Percentiles rank a stretch among this genome's conserved stretches.
Evolutionary conservation across 768 basidiomycete species (phyloP).

Genomic region (Leucocoprinus sp.): DNA sequence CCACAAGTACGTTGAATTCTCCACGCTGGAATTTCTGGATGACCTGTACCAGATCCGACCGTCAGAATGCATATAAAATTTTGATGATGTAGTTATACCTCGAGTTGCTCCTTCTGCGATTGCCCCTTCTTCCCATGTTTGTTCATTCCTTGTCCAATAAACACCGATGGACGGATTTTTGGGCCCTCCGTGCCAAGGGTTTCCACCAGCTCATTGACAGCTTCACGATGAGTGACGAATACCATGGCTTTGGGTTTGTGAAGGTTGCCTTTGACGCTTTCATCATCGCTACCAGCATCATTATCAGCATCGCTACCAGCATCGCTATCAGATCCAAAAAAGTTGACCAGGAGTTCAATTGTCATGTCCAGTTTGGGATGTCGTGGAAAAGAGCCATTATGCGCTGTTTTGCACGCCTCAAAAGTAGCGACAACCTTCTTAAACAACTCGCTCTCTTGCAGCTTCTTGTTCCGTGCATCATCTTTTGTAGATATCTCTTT

Average conservation of each 20-base stretch:
- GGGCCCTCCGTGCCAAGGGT: constrained; percentile 69
- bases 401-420: constrained; percentile 39
- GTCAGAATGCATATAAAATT: constrained; percentile 7
- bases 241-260: constrained; percentile 84
- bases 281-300: constrained; percentile 32
- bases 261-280: constrained; percentile 21
- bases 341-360: constrained; percentile 62
- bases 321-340: too few species aligned
- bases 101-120: constrained; percentile 85
- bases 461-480: constrained; percentile 36
- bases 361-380: constrained; percentile 95
- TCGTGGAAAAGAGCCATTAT: constrained; percentile 18
- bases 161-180: constrained; percentile 72
- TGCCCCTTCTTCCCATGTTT: constrained; percentile 84
- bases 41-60: constrained; percentile 38
- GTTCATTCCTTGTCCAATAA: constrained; percentile 86
- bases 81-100: constrained; percentile 45
- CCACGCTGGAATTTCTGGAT: constrained; percentile 84
- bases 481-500: constrained; percentile 37
- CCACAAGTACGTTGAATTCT: constrained; percentile 85
- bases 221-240: constrained; percentile 84
- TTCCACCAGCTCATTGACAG: constrained; percentile 86
- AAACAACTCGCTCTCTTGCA: constrained; percentile 47
- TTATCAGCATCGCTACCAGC: too few species aligned
- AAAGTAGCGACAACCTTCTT: constrained; percentile 61